Conservation (phyloP, 2,329 filamentous ascomycete species). For the Emericellopsis cladophorae region DNA sequence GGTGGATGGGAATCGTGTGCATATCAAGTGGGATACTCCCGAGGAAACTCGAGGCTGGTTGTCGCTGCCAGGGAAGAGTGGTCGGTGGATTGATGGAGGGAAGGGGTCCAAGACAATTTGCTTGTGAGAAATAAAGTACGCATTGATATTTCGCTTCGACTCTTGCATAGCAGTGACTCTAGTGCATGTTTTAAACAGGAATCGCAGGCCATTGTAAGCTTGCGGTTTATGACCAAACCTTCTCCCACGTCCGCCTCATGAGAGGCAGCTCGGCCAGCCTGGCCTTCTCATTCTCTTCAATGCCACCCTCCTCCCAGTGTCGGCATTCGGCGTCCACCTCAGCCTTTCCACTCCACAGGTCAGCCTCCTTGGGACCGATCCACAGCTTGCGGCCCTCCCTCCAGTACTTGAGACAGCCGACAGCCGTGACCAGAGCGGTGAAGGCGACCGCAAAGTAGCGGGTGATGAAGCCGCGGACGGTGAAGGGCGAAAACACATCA, state of each 20-base stretch:
- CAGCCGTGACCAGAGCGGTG: too few relatives aligned
- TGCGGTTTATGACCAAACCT: constrained; percentile 18
- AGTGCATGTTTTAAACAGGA: too few relatives aligned
- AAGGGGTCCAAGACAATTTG: background rate
- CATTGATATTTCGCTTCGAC: too few relatives aligned
- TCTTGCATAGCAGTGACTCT: too few relatives aligned
- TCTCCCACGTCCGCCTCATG: constrained; percentile 21
- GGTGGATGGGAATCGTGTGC: background rate
- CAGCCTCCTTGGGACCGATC: constrained; percentile 40
- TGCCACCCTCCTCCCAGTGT: constrained; percentile 29
- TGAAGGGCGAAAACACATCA: constrained; percentile 38
- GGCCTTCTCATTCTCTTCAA: constrained; percentile 29
- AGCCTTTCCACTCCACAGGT: constrained; percentile 48
- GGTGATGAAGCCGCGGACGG: constrained; percentile 33
- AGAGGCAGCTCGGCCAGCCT: constrained; percentile 22
- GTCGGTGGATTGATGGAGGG: background rate
- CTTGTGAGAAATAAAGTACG: background rate
- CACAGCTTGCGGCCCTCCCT: constrained; percentile 52
- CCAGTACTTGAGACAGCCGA: constrained; percentile 39
- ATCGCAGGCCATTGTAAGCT: too few relatives aligned
- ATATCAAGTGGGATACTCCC: background rate
- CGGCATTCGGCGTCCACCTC: constrained; percentile 48
- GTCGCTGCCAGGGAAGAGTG: background rate
- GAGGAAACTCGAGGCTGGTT: background rate
- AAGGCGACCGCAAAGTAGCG: constrained; percentile 27